phyloP scores from a whole-genome alignment of 176 grass and related monocot genomes.

The Calamus simplicifolius region DNA sequence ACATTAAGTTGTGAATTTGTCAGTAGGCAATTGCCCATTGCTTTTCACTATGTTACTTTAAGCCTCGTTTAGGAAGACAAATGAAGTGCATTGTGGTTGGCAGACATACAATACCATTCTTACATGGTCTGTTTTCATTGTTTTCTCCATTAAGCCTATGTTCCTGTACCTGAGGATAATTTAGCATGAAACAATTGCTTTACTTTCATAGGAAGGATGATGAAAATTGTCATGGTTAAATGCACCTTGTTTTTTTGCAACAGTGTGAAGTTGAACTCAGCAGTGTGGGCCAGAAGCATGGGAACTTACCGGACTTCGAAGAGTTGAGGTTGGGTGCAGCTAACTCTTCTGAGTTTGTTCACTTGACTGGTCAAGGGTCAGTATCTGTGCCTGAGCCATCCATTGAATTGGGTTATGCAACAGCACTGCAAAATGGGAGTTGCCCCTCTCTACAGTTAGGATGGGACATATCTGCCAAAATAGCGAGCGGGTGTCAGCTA shows the following conservation, averaged over 20 bases:
- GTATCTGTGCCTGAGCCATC: conserved; percentile 32
- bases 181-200: too few relatives aligned
- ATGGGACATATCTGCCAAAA: conserved; percentile 55
- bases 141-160: too few relatives aligned
- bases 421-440: conserved; percentile 30
- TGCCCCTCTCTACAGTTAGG: conserved; percentile 40
- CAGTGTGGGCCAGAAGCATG: conserved; percentile 41
- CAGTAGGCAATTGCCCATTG: too few relatives aligned
- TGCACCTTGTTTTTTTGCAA: conserved; percentile 16
- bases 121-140: too few relatives aligned
- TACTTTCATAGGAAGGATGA: too few relatives aligned
- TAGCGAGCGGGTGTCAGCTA: conserved; percentile 22
- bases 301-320: conserved; percentile 31
- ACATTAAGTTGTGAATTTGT: too few relatives aligned
- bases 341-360: conserved; percentile 31
- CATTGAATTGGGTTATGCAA: conserved; percentile 48
- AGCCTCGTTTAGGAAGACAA: too few relatives aligned
- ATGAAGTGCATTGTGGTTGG: too few relatives aligned
- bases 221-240: not conserved
- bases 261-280: conserved; percentile 52
- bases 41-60: too few relatives aligned
- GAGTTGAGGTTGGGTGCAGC: conserved; percentile 25
- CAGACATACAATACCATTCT: too few relatives aligned
- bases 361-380: conserved; percentile 27
- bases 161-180: too few relatives aligned